phyloP scores from a whole-genome alignment of 2,329 filamentous ascomycete species.

The Plectosphaerella sp. region DNA sequence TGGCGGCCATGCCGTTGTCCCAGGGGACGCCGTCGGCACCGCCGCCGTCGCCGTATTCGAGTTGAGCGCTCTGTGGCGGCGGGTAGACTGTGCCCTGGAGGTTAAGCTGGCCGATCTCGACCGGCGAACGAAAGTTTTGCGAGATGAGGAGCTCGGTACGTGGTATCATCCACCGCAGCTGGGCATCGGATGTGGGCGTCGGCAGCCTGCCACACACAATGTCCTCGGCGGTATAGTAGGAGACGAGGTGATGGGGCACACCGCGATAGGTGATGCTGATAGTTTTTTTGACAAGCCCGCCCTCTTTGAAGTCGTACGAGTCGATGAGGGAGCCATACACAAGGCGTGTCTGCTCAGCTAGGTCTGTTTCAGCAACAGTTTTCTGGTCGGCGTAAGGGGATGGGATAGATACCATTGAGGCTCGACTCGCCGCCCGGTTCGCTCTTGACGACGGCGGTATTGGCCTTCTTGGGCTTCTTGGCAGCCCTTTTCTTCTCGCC shows the following conservation, averaged over 20 bases:
- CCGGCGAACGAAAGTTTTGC: slow-evolving; percentile 62
- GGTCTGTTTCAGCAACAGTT: neutral
- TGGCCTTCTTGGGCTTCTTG: slow-evolving; percentile 55
- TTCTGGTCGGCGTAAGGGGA: too few relatives aligned
- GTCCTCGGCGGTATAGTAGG: slow-evolving; percentile 81
- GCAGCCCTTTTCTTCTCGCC: slow-evolving; percentile 82
- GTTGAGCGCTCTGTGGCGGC: slow-evolving; percentile 27
- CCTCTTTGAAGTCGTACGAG: slow-evolving; percentile 80
- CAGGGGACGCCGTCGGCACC: slow-evolving; percentile 5
- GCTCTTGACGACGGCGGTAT: slow-evolving; percentile 12
- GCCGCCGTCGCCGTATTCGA: slow-evolving; percentile 29
- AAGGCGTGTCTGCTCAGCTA: slow-evolving; percentile 8
- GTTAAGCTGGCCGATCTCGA: slow-evolving; percentile 33
- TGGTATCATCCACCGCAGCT: slow-evolving; percentile 45
- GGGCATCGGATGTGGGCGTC: slow-evolving; percentile 42
- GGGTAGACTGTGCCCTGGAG: neutral
- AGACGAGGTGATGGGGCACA: slow-evolving; percentile 79
- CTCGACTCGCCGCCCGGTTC: neutral
- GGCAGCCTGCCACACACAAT: slow-evolving; percentile 58
- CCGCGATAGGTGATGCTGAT: slow-evolving; percentile 75
- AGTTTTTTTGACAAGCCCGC: slow-evolving; percentile 87
- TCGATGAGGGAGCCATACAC: slow-evolving; percentile 65
- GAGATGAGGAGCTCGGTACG: slow-evolving; percentile 54
- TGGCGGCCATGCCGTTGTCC: slow-evolving; percentile 4
- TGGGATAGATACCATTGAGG: too few relatives aligned